Conservation (phyloP, 2,329 filamentous ascomycete genomes). For the Penicillium verrucosum region DNA sequence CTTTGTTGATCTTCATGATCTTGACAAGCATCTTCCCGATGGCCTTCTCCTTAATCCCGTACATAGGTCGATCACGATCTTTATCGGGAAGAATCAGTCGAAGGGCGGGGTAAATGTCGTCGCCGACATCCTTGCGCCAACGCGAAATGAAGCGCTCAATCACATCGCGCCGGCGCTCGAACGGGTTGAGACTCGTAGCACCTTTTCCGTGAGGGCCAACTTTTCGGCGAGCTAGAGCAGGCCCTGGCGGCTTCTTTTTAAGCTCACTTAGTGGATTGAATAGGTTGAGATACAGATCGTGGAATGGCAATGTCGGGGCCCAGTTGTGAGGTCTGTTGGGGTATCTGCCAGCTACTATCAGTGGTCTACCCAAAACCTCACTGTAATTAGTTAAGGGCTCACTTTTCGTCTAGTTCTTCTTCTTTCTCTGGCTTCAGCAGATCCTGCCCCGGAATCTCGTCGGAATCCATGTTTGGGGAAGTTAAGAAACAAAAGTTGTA, state of each 20-base stretch:
- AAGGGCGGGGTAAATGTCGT: constrained; percentile 90
- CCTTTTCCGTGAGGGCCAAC: constrained; percentile 55
- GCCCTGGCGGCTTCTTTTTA: constrained; percentile 65
- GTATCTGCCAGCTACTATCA: constrained; percentile 53
- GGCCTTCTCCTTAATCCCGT: constrained; percentile 87
- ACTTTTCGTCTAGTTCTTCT: constrained; percentile 35
- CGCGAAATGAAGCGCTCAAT: constrained; percentile 80
- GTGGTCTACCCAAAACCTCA: not conserved
- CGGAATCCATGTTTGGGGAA: constrained; percentile 28
- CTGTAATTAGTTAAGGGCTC: not conserved
- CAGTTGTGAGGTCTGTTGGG: constrained; percentile 80
- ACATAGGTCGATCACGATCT: constrained; percentile 87
- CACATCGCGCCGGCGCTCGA: constrained; percentile 75
- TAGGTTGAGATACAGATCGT: constrained; percentile 69
- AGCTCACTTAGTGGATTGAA: constrained; percentile 81
- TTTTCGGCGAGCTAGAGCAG: constrained; percentile 54
- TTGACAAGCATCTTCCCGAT: constrained; percentile 90
- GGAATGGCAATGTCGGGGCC: constrained; percentile 75
- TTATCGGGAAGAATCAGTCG: constrained; percentile 89
- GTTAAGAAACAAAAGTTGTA: not conserved
- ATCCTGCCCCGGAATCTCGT: constrained; percentile 21
- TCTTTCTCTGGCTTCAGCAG: constrained; percentile 8
- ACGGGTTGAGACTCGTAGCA: constrained; percentile 57
- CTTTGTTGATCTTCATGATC: constrained; percentile 84
- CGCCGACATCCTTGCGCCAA: constrained; percentile 84